Base-by-base conservation (phyloP, 2,329 filamentous ascomycete genomes). In the Botrytis cinerea region DNA sequence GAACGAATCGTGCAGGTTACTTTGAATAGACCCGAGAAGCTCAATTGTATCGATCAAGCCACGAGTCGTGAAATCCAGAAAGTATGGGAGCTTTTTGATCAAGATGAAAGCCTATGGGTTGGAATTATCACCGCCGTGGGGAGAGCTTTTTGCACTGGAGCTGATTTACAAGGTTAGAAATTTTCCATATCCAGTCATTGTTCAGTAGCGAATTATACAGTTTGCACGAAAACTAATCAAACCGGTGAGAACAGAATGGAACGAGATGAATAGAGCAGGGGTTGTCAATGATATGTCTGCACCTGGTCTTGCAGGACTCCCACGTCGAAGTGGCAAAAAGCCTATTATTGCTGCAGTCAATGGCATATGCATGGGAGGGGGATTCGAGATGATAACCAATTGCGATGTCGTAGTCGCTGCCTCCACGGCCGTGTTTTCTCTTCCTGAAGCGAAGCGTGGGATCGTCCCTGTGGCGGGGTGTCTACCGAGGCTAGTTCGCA, bases 271-370 rank as follows among this genome's bases (percentile, higher is more conserved):
- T 35, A 68, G 70, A 38, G 70, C 75, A 35, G 74, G 75, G 35
- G 67, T 76, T 12, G 66, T 75, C 40, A 76, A 76, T 68, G 60
- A 72, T 57, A 76, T 71, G 72, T 70, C 83, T 1, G 80, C 83
- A 46, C 68, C 68, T 38, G 72, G 72, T 25, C 67, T 73, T 45
- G 85, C 83, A 54, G 89, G 87, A 0, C 79, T 91, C 22, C 88
- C 86, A 59, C 82, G 86, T 59, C 83, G 89, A 20, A 80, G 82
- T 18, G 91, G 91, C 71, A 89, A 88, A 81, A 95, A 94, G 79
- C 92, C 92, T 18, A 86, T 95, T 74, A 86, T 94, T 54, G 91
- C 90, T 0, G 92, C 92, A 1, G 90, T 94, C 35, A 92, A 94
- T 79, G 92, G 92, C 12, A 83, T 91, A 40, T 92, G 90, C 70